Conservation (phyloP, 192 early-diverging fungal genomes). For the Diversispora eburnea region DNA sequence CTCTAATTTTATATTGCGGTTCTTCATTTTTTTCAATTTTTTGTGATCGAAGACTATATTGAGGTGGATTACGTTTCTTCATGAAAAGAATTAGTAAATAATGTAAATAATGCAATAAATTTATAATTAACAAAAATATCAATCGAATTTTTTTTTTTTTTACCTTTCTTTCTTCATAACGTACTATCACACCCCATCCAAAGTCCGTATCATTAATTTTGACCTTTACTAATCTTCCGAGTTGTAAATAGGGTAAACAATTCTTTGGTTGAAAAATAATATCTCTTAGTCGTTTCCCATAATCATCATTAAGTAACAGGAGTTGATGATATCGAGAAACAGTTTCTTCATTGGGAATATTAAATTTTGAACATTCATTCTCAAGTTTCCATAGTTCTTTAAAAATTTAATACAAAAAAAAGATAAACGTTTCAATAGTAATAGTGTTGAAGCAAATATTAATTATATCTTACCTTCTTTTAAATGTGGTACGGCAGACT, state of each 20-base stretch:
- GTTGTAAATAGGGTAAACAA: conserved; percentile 79
- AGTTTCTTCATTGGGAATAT: conserved; percentile 65
- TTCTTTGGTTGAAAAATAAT: conserved; percentile 82
- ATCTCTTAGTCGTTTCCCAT: conserved; percentile 61
- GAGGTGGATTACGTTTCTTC: no score
- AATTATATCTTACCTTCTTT: conserved; percentile 45
- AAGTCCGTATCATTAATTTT: conserved; percentile 66
- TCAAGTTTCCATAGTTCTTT: conserved; percentile 59
- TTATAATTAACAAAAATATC: no score
- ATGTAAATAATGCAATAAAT: no score
- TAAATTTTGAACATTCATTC: conserved; percentile 46
- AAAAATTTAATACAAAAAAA: background rate
- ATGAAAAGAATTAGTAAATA: no score
- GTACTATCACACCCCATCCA: conserved; percentile 90
- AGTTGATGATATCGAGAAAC: conserved; percentile 76
- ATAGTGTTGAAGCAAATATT: background rate
- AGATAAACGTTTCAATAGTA: background rate
- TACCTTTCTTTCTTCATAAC: conserved; percentile 55
- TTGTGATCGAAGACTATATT: background rate
- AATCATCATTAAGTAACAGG: conserved; percentile 62
- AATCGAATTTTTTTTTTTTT: background rate
- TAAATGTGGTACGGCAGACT: conserved; percentile 74
- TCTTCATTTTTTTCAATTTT: background rate
- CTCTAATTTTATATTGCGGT: conserved; percentile 1
- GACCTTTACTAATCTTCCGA: conserved; percentile 75